phyloP scores from a whole-genome alignment of 2,329 filamentous ascomycete species.

The Pyrenophora seminiperda region DNA sequence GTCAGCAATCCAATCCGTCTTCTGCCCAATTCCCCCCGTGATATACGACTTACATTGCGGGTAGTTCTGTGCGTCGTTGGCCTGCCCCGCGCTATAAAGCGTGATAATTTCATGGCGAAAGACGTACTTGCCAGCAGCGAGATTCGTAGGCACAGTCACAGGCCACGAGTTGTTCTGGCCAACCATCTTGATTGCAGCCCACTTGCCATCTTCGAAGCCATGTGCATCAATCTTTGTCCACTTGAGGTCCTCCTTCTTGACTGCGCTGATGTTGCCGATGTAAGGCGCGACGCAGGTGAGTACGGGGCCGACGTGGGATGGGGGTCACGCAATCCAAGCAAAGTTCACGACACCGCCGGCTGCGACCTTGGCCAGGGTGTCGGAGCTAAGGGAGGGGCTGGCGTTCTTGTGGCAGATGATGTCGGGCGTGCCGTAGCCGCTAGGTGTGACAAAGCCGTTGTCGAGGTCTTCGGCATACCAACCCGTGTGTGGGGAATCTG shows the following conservation, averaged over 20 bases:
- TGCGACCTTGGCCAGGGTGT: slow-evolving; percentile 59
- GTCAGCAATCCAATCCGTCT: neutral
- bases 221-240: slow-evolving; percentile 48
- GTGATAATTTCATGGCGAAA: slow-evolving; percentile 62
- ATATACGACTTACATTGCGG: slow-evolving; percentile 48
- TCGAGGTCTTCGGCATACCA: slow-evolving; percentile 51
- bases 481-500: slow-evolving; percentile 47
- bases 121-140: slow-evolving; percentile 59
- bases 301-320: slow-evolving; percentile 47
- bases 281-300: slow-evolving; percentile 48
- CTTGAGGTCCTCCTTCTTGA: slow-evolving; percentile 43
- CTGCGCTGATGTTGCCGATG: slow-evolving; percentile 38
- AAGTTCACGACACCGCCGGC: slow-evolving; percentile 63
- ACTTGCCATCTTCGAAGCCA: slow-evolving; percentile 40
- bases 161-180: slow-evolving; percentile 57
- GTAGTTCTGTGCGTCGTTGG: slow-evolving; percentile 59
- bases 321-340: slow-evolving; percentile 56
- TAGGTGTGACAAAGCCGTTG: slow-evolving; percentile 44
- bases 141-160: slow-evolving; percentile 52
- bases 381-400: slow-evolving; percentile 47
- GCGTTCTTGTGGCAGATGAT: slow-evolving; percentile 68
- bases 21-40: too few species aligned
- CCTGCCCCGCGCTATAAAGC: slow-evolving; percentile 52
- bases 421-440: slow-evolving; percentile 35
- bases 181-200: slow-evolving; percentile 48